phyloP scores from a whole-genome alignment of 805 yeast species.

The Pichia insulana region DNA sequence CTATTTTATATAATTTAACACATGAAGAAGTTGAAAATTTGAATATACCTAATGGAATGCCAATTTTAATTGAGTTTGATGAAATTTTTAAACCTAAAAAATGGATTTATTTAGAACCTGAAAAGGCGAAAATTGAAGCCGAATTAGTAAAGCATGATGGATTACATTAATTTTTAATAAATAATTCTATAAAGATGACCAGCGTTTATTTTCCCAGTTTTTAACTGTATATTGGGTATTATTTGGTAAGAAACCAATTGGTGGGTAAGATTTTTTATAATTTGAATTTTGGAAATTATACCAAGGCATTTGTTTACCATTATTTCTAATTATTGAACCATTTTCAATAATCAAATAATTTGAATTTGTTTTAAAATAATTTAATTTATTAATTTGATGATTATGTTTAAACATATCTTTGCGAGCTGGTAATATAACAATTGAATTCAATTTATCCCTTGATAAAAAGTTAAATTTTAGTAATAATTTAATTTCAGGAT shows the following conservation, averaged over 20 bases:
- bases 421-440: slow-evolving; percentile 45
- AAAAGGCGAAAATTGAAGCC: slow-evolving; percentile 69
- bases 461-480: slow-evolving; percentile 33
- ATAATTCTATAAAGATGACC: slow-evolving; percentile 24
- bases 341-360: neutral
- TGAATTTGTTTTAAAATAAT: slow-evolving; percentile 6
- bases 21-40: slow-evolving; percentile 64
- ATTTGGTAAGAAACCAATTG: slow-evolving; percentile 22
- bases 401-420: slow-evolving; percentile 23
- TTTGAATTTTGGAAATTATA: slow-evolving; percentile 15
- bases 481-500: slow-evolving; percentile 3
- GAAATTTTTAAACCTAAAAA: slow-evolving; percentile 28
- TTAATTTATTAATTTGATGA: slow-evolving; percentile 5
- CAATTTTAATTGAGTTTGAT: slow-evolving; percentile 52
- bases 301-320: slow-evolving; percentile 25
- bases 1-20: slow-evolving; percentile 54
- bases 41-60: slow-evolving; percentile 80
- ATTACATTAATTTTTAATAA: neutral
- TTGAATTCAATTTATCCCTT: slow-evolving; percentile 45
- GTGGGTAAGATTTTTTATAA: slow-evolving; percentile 16
- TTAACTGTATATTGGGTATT: slow-evolving; percentile 38
- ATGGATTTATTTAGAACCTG: slow-evolving; percentile 71
- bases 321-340: slow-evolving; percentile 18
- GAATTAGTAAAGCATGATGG: slow-evolving; percentile 78
- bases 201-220: slow-evolving; percentile 41